A percentile compares a stretch with the other conserved stretches of the same genome.
Conservation (phyloP, 306 rosid genomes). For the Vachellia collinsii region DNA sequence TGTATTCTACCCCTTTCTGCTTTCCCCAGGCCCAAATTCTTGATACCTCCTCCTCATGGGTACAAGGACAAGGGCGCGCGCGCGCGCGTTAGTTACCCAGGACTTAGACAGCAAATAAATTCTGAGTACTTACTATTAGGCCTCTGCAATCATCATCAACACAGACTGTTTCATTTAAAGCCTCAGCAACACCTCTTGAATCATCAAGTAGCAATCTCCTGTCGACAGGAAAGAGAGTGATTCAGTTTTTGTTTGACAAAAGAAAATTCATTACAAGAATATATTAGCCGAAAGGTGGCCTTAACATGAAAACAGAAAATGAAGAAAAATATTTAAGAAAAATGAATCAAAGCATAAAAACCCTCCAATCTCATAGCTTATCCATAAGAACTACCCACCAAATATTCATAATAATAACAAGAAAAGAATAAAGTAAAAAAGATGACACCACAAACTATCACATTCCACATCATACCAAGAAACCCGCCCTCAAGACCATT, state of each 20-base stretch:
- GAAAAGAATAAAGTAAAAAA: not conserved
- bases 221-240: conserved; percentile 33
- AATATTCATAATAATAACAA: not conserved
- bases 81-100: not conserved
- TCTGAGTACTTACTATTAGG: conserved; percentile 76
- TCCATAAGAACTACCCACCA: not conserved
- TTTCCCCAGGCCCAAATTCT: not conserved
- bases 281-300: conserved; percentile 2
- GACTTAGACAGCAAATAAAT: conserved; percentile 23
- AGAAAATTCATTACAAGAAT: conserved; percentile 20
- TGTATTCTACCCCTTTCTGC: not conserved
- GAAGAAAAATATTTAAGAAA: not conserved
- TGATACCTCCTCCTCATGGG: not conserved
- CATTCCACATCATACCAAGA: conserved; percentile 1
- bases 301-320: not conserved
- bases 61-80: not conserved
- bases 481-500: not conserved
- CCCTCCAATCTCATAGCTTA: conserved; percentile 1
- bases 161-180: conserved; percentile 90
- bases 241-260: conserved; percentile 4
- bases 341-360: conserved; percentile 12
- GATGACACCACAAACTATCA: not conserved
- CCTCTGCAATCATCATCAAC: conserved; percentile 71
- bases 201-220: conserved; percentile 96
- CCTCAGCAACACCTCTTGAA: conserved; percentile 91